phyloP scores from a whole-genome alignment of 2,329 filamentous ascomycete genomes.

The Exophiala sp. region DNA sequence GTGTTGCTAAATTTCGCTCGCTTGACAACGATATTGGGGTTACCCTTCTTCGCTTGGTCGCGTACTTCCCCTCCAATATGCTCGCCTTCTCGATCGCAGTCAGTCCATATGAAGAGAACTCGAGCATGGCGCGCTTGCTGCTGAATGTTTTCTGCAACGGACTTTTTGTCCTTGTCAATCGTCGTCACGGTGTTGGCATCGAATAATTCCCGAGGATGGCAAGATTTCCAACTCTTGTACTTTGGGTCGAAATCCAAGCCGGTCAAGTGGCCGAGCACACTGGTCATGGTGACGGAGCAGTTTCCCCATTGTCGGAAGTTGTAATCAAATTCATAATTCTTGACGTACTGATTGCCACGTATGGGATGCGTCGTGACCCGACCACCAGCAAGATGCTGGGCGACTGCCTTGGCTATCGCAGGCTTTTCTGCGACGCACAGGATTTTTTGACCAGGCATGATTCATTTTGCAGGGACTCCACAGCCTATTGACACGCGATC shows the following conservation, averaged over 20 bases:
- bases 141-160: slow-evolving; percentile 81
- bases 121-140: slow-evolving; percentile 68
- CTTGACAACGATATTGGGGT: slow-evolving; percentile 71
- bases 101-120: slow-evolving; percentile 93
- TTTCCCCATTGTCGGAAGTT: slow-evolving; percentile 78
- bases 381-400: slow-evolving; percentile 81
- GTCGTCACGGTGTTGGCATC: slow-evolving; percentile 69
- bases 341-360: slow-evolving; percentile 69
- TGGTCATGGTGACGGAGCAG: slow-evolving; percentile 89
- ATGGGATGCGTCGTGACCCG: slow-evolving; percentile 63
- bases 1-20: slow-evolving; percentile 94
- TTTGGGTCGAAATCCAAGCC: slow-evolving; percentile 70
- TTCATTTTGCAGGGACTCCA: slow-evolving; percentile 17
- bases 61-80: slow-evolving; percentile 92
- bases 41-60: slow-evolving; percentile 71
- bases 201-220: slow-evolving; percentile 75
- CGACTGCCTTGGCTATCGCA: slow-evolving; percentile 92
- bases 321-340: slow-evolving; percentile 91
- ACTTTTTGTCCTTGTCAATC: slow-evolving; percentile 72
- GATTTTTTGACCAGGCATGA: slow-evolving; percentile 46
- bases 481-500: neutral
- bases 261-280: slow-evolving; percentile 83
- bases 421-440: slow-evolving; percentile 84
- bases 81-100: slow-evolving; percentile 96
- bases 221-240: slow-evolving; percentile 76